Conservation (phyloP, 805 yeast genomes). For the Vanderwaltozyma yarrowii region DNA sequence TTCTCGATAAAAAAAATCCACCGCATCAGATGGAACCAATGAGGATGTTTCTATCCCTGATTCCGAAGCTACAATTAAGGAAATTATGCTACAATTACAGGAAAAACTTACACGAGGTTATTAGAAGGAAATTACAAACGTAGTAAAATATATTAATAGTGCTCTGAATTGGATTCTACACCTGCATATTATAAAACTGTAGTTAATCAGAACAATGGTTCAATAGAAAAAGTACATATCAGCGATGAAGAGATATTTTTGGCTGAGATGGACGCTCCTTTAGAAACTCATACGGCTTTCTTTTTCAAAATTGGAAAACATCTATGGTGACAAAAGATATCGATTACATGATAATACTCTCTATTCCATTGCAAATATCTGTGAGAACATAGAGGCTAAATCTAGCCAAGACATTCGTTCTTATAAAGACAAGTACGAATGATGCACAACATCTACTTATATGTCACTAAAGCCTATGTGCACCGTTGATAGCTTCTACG, state of each 20-base stretch:
- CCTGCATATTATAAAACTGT: too few relatives aligned
- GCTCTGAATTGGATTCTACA: background rate
- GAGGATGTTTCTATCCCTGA: too few relatives aligned
- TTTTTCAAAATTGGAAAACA: background rate
- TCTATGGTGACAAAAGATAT: background rate
- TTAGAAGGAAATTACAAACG: background rate
- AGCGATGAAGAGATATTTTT: background rate
- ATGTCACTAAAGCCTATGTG: too few relatives aligned
- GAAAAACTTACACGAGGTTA: background rate
- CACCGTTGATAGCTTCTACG: too few relatives aligned
- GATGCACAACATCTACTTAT: too few relatives aligned
- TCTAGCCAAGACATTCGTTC: background rate
- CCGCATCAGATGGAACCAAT: too few relatives aligned
- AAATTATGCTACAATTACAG: background rate
- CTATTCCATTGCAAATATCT: background rate
- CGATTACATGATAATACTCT: background rate
- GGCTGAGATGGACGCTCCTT: background rate
- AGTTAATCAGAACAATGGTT: too few relatives aligned
- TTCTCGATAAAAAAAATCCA: too few relatives aligned
- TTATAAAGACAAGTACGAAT: background rate
- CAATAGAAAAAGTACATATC: background rate
- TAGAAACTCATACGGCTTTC: background rate
- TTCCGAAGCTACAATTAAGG: too few relatives aligned
- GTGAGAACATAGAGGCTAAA: background rate
- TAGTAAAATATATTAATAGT: background rate